Conservation (phyloP, 192 early-diverging fungal species). For the Dissophora globulifera region DNA sequence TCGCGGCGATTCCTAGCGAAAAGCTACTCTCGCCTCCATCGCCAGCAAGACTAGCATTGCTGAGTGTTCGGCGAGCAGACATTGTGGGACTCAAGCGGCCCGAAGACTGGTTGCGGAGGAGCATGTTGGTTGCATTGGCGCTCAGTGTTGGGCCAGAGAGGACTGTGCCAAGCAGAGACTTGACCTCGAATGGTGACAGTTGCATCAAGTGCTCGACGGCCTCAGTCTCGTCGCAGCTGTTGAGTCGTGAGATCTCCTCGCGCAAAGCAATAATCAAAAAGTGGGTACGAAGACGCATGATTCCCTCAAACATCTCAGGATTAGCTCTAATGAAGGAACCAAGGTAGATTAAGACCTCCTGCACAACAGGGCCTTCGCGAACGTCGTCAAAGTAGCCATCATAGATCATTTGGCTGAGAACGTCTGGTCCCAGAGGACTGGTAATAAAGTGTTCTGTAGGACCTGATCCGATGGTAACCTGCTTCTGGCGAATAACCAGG, state of each 20-base stretch:
- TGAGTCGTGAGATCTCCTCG: constrained; percentile 83
- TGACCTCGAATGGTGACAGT: constrained; percentile 83
- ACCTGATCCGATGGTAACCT: constrained; percentile 81
- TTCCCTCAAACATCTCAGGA: constrained; percentile 81
- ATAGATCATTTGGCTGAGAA: constrained; percentile 71
- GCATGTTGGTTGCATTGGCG: constrained; percentile 50
- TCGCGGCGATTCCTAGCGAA: constrained; percentile 11
- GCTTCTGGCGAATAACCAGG: constrained; percentile 80
- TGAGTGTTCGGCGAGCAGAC: constrained; percentile 7
- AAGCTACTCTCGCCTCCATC: constrained; percentile 6
- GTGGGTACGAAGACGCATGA: constrained; percentile 83
- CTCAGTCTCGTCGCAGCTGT: constrained; percentile 80
- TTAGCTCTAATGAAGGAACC: constrained; percentile 77
- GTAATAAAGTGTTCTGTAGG: constrained; percentile 73
- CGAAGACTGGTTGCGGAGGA: constrained; percentile 58
- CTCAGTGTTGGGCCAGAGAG: constrained; percentile 69
- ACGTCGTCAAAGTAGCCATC: constrained; percentile 75
- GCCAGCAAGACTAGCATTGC: background rate
- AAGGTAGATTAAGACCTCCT: constrained; percentile 86
- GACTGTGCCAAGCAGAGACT: constrained; percentile 77
- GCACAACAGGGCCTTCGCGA: constrained; percentile 84
- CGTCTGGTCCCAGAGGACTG: constrained; percentile 74
- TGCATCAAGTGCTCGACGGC: constrained; percentile 86
- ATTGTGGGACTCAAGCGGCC: constrained; percentile 52
- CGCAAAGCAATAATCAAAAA: constrained; percentile 87